Percentiles rank a stretch among this genome's conserved stretches.
These are phyloP conservation scores for Stromatinia cepivora DNA, from an alignment of 2,329 filamentous ascomycete species.

Conservation along the genomic window DNA sequence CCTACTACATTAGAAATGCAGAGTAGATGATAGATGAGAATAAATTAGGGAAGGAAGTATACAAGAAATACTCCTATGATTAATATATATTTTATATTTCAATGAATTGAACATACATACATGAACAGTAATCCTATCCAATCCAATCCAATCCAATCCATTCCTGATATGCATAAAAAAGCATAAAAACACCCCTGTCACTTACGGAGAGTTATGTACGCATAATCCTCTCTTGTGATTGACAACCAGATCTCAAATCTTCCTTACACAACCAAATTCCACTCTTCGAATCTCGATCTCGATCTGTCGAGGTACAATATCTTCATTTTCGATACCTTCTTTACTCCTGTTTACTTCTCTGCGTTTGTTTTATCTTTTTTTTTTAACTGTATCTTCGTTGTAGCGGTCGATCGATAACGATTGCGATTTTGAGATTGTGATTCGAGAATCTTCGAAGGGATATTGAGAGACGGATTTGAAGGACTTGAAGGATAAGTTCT, in stretches of 20 bases:
- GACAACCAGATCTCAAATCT: not conserved
- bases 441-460: not conserved
- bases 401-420: not conserved
- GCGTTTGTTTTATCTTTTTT: no score
- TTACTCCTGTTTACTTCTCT: no score
- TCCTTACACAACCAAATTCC: not conserved
- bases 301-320: not conserved
- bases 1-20: constrained; percentile 6
- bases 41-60: not conserved
- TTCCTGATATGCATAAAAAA: not conserved
- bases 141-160: no score
- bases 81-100: not conserved
- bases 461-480: no score
- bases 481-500: not conserved
- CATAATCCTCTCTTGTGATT: constrained; percentile 2
- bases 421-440: not conserved
- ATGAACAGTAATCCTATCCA: not conserved
- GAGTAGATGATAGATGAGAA: constrained; percentile 18
- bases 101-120: not conserved
- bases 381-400: not conserved
- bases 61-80: constrained; percentile 1
- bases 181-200: not conserved
- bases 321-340: no score
- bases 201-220: no score
- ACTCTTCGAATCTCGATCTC: not conserved